Base-by-base conservation (phyloP, 805 yeast genomes). In the Metschnikowia koreensis region DNA sequence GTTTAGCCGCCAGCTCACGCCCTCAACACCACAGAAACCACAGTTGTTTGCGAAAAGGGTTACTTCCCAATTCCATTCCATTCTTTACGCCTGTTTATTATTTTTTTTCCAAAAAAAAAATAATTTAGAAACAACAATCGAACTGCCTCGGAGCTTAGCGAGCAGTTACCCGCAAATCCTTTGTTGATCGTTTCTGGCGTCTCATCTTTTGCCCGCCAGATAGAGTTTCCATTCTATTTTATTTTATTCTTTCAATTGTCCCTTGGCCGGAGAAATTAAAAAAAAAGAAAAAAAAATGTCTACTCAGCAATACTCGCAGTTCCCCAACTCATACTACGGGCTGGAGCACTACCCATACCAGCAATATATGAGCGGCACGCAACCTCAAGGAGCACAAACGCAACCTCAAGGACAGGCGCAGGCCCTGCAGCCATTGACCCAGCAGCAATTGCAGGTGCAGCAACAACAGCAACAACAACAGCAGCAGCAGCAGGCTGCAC, bases 341-440 rank as follows among this genome's bases (percentile, higher is more conserved):
- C 62, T 53, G 60, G 62, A 59, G 47, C 60, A 52, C 51, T 58
- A 58, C 50, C 62, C 60, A n/a, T 59, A 59, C 55, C 55, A 53
- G 26, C 60, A 57, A 37, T 59, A 55, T 49, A 59, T 59, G 59
- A 57, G 55, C 43, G 56, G 54, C 28, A 51, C 43, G 9, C 61
- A 58, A 47, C 53, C 59, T 10, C 61, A 56, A 34, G 48, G 46
- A 36, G 58, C 54, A 22, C 51, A 40, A 27, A 34, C 48, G 46
- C 59, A 49, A 49, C 47, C 51, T 12, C 57, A 50, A 39, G 40
- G 46, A 43, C 61, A 39, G 36, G 50, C 45, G 33, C 54, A 42
- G 27, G 40, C 42, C 29, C 53, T 46, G 54, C 58, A 50, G 41
- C 52, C 48, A 9, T 36, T 40, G 31, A 28, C 48, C 33, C 52